These are phyloP conservation scores for Aspergillus spinulosporus DNA, from an alignment of 2,329 filamentous ascomycete species.

Conservation along the genomic window DNA sequence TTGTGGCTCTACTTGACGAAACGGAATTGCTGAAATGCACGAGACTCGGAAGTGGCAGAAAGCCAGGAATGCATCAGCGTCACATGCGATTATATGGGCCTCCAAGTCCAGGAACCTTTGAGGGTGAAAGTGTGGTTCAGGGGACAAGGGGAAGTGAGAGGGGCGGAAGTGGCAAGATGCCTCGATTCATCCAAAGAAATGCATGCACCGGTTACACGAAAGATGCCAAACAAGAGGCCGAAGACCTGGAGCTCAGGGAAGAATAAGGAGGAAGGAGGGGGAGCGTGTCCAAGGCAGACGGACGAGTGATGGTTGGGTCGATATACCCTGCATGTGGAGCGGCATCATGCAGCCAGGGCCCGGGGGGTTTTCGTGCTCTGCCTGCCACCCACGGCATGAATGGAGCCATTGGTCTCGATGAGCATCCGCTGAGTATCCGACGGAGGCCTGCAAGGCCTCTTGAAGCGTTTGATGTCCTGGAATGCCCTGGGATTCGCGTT, in stretches of 20 bases:
- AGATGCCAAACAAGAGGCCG: background rate
- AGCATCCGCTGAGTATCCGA: too few species aligned
- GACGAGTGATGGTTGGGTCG: background rate
- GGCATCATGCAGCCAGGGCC: background rate
- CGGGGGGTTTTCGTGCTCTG: background rate
- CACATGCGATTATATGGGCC: slow-evolving; percentile 2
- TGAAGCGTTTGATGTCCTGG: background rate
- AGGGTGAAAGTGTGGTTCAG: slow-evolving; percentile 6
- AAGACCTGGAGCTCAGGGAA: background rate
- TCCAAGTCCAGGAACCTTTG: background rate
- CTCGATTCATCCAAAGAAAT: background rate
- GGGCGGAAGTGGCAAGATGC: background rate
- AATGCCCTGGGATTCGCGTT: background rate
- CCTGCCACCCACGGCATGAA: too few species aligned
- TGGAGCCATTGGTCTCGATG: too few species aligned
- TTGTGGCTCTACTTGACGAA: slow-evolving; percentile 18
- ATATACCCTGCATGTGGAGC: slow-evolving; percentile 5
- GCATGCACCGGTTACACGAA: background rate
- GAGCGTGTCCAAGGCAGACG: background rate
- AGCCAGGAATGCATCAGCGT: background rate
- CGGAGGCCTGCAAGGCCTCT: background rate
- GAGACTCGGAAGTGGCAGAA: background rate
- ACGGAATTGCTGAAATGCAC: background rate
- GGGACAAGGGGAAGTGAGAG: slow-evolving; percentile 1
- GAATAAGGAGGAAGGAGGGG: background rate